These are phyloP conservation scores for Amanita phalloides DNA, from an alignment of 768 basidiomycete species.

Conservation along the genomic window DNA sequence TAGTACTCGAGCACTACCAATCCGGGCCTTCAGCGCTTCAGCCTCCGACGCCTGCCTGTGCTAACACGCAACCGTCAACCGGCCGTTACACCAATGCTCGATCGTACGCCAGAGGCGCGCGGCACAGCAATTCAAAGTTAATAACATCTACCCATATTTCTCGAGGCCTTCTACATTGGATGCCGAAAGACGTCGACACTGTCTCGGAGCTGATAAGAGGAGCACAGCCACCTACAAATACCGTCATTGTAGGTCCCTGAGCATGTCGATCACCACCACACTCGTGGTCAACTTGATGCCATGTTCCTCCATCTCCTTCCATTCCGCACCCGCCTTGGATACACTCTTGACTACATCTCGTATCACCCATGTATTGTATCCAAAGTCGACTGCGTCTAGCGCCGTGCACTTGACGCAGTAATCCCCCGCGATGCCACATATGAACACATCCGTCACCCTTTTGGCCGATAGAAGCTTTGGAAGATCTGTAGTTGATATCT, in stretches of 20 bases:
- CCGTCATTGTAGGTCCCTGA: background rate
- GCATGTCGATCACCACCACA: slow-evolving; percentile 12
- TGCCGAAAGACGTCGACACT: no score
- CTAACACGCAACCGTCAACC: no score
- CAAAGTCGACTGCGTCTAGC: slow-evolving; percentile 37
- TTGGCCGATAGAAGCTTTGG: slow-evolving; percentile 26
- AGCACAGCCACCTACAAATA: background rate
- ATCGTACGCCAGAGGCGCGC: no score
- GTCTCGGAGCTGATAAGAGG: no score
- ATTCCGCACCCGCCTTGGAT: slow-evolving; percentile 10
- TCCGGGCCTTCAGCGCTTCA: no score
- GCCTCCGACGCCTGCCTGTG: no score
- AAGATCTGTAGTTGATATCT: slow-evolving; percentile 35
- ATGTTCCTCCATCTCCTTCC: slow-evolving; percentile 3
- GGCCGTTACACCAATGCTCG: no score
- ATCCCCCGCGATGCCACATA: slow-evolving; percentile 68
- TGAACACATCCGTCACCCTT: slow-evolving; percentile 44
- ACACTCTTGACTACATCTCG: slow-evolving; percentile 38
- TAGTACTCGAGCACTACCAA: no score
- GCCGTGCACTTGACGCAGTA: slow-evolving; percentile 63
- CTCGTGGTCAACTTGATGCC: slow-evolving; percentile 17
- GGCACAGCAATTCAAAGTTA: no score
- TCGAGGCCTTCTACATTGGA: no score
- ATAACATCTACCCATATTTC: no score
- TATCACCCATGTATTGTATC: slow-evolving; percentile 40